Evolutionary conservation across 495 filamentous ascomycete genomes (phyloP).

Genomic region (Rhizodiscina lignyota): DNA sequence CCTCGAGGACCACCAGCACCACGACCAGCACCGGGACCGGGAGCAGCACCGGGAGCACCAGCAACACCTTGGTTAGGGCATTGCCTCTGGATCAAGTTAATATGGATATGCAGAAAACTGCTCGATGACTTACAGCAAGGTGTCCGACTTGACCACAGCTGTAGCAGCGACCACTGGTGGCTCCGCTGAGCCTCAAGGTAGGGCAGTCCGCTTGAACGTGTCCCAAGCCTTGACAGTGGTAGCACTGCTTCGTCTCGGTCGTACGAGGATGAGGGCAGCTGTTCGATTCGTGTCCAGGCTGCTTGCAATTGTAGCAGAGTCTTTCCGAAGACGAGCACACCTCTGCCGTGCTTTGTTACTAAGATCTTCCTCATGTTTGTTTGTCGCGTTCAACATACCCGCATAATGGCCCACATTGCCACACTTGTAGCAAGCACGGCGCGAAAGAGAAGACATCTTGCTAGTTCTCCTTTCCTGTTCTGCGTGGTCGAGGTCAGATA

Average conservation of each 20-base stretch:
- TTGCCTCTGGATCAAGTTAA: slow-evolving; percentile 40
- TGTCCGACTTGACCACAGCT: slow-evolving; percentile 87
- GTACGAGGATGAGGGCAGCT: slow-evolving; percentile 90
- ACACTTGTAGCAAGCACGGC: slow-evolving; percentile 99
- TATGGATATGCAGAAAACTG: neutral
- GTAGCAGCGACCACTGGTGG: slow-evolving; percentile 77
- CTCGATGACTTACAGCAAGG: slow-evolving; percentile 43
- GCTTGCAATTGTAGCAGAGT: slow-evolving; percentile 92
- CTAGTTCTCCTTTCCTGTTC: slow-evolving; percentile 3
- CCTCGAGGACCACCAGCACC: slow-evolving; percentile 51
- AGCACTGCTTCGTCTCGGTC: slow-evolving; percentile 98
- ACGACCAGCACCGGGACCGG: slow-evolving; percentile 44
- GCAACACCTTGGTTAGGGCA: slow-evolving; percentile 79
- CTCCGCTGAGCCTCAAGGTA: slow-evolving; percentile 79
- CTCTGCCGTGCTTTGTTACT: slow-evolving; percentile 32
- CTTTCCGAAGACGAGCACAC: slow-evolving; percentile 92
- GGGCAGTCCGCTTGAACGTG: slow-evolving; percentile 99
- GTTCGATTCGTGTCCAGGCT: slow-evolving; percentile 84
- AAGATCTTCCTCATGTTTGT: slow-evolving; percentile 1
- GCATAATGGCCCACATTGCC: slow-evolving; percentile 98
- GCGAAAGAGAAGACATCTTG: slow-evolving; percentile 79
- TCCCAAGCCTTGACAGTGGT: slow-evolving; percentile 96
- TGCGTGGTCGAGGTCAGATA: slow-evolving; percentile 2
- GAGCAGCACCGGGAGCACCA: slow-evolving; percentile 24
- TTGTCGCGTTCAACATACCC: slow-evolving; percentile 29